These are phyloP conservation scores for Xylaria arbuscula DNA, from an alignment of 2,329 filamentous ascomycete species.

Conservation along the genomic window DNA sequence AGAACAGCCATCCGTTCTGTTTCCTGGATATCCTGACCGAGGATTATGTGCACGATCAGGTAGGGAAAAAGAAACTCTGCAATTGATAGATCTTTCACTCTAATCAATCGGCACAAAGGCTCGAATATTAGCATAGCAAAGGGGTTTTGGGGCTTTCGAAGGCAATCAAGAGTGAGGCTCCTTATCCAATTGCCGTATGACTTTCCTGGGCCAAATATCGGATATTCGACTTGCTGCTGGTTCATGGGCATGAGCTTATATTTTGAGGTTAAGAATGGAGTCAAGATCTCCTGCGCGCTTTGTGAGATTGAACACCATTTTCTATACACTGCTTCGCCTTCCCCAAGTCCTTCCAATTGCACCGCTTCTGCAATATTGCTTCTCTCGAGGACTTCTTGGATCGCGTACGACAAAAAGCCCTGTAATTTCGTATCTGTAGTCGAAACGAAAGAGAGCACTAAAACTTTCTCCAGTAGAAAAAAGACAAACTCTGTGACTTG, in stretches of 20 bases:
- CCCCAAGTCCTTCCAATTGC: conserved; percentile 55
- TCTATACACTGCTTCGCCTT: conserved; percentile 70
- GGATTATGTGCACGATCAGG: conserved; percentile 82
- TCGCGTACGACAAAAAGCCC: conserved; percentile 91
- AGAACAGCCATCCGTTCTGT: conserved; percentile 72
- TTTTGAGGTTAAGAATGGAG: conserved; percentile 85
- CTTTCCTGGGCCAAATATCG: conserved; percentile 76
- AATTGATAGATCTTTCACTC: conserved; percentile 85
- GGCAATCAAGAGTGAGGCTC: conserved; percentile 81
- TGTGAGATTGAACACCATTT: conserved; percentile 85
- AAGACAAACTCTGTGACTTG: conserved; percentile 89
- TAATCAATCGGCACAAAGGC: conserved; percentile 82
- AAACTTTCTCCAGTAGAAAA: conserved; percentile 84
- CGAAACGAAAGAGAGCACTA: conserved; percentile 92
- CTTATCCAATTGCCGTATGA: conserved; percentile 86
- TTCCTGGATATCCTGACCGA: conserved; percentile 72
- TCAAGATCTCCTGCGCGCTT: conserved; percentile 81
- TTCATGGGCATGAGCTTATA: conserved; percentile 77
- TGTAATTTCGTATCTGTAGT: conserved; percentile 88
- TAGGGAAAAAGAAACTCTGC: conserved; percentile 91
- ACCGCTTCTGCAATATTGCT: conserved; percentile 75
- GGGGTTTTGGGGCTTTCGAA: conserved; percentile 79
- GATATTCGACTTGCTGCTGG: conserved; percentile 72
- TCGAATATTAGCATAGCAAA: conserved; percentile 83
- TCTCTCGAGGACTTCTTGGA: conserved; percentile 88